A percentile compares a stretch with the other conserved stretches of the same genome.
phyloP scores from a whole-genome alignment of 225 moss, liverwort and hornwort genomes.

The Pleurozium schreberi region DNA sequence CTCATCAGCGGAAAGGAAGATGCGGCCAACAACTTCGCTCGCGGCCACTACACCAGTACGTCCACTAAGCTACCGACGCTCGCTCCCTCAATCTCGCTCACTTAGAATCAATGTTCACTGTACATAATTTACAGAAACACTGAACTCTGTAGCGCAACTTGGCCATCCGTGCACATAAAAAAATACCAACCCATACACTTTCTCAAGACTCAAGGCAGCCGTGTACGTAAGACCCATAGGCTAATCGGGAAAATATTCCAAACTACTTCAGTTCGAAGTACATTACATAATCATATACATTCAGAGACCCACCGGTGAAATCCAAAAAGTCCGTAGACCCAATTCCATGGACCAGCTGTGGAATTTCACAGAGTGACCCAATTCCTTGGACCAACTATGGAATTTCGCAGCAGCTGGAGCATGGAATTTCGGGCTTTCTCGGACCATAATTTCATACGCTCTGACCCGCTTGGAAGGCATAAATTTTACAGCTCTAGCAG shows the following conservation, averaged over 20 bases:
- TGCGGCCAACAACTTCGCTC: conserved; percentile 54
- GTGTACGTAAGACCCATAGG: no score
- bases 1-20: conserved; percentile 46
- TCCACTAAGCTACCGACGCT: not conserved
- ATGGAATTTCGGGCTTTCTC: not conserved
- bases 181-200: no score
- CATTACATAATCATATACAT: not conserved
- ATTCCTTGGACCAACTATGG: not conserved
- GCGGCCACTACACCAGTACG: conserved; percentile 37
- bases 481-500: not conserved
- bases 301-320: not conserved
- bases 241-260: not conserved
- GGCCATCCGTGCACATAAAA: not conserved
- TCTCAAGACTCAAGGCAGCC: no score
- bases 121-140: not conserved
- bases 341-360: no score
- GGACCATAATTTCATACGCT: not conserved
- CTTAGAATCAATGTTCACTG: not conserved
- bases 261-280: not conserved
- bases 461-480: not conserved
- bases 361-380: not conserved
- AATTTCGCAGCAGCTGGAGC: not conserved
- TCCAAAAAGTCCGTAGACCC: not conserved
- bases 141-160: not conserved
- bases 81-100: not conserved